Conservation (phyloP, 2,329 filamentous ascomycete genomes). For the Diplodia sapinea region DNA sequence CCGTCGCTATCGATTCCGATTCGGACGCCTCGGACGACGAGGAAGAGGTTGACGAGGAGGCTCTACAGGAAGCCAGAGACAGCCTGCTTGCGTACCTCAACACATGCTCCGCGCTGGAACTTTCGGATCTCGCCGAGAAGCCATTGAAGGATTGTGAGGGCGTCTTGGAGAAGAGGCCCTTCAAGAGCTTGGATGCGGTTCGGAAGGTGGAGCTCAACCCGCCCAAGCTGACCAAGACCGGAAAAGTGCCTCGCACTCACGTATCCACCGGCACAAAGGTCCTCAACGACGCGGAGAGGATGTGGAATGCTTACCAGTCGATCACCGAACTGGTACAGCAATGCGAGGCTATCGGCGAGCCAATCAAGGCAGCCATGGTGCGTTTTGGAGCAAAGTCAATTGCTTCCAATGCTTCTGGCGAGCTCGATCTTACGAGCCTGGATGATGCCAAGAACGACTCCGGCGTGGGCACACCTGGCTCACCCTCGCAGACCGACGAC, state of each 20-base stretch:
- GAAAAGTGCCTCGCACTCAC: slow-evolving; percentile 52
- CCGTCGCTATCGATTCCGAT: slow-evolving; percentile 49
- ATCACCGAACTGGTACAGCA: slow-evolving; percentile 81
- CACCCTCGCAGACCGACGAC: slow-evolving; percentile 44
- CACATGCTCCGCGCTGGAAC: slow-evolving; percentile 72
- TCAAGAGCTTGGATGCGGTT: slow-evolving; percentile 68
- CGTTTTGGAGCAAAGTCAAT: slow-evolving; percentile 69
- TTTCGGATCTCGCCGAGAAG: slow-evolving; percentile 81
- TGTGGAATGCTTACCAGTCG: slow-evolving; percentile 79
- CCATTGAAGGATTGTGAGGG: slow-evolving; percentile 71
- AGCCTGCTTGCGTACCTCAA: slow-evolving; percentile 84
- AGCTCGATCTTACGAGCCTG: slow-evolving; percentile 65
- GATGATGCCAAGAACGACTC: slow-evolving; percentile 60
- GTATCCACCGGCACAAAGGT: slow-evolving; percentile 67
- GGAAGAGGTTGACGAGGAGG: slow-evolving; percentile 40
- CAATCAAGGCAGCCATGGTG: slow-evolving; percentile 68
- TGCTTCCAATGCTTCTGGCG: slow-evolving; percentile 60
- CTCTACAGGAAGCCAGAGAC: slow-evolving; percentile 50
- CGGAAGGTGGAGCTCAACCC: slow-evolving; percentile 62
- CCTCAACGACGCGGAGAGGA: slow-evolving; percentile 70
- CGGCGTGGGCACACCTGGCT: slow-evolving; percentile 68
- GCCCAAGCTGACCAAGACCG: slow-evolving; percentile 37
- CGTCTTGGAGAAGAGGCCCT: slow-evolving; percentile 77
- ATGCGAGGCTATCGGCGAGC: slow-evolving; percentile 75
- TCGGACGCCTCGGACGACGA: slow-evolving; percentile 49